Evolutionary conservation across 1,284 basidiomycete species (phyloP).

Genomic region (Athelia psychrophila): DNA sequence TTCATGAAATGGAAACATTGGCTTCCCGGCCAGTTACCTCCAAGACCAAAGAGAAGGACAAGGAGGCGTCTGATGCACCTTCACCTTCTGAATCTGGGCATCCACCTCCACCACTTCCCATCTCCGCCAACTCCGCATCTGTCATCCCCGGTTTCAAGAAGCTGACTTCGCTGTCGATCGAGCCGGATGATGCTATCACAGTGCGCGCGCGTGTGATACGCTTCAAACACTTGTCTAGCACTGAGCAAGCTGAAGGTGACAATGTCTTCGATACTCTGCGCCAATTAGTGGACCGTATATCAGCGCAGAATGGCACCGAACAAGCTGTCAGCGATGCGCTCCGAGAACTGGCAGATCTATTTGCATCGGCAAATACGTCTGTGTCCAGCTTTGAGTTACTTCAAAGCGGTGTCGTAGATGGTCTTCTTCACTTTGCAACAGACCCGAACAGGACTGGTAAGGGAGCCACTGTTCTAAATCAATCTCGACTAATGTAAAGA

Average conservation of each 20-base stretch:
- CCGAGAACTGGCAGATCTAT: slow-evolving; percentile 73
- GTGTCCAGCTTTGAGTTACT: slow-evolving; percentile 96
- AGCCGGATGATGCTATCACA: slow-evolving; percentile 90
- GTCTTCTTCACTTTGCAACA: slow-evolving; percentile 80
- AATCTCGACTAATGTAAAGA: slow-evolving; percentile 6
- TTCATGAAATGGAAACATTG: slow-evolving; percentile 84
- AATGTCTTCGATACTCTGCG: slow-evolving; percentile 66
- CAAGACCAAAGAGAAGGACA: slow-evolving; percentile 55
- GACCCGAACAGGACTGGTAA: slow-evolving; percentile 56
- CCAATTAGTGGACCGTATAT: slow-evolving; percentile 61
- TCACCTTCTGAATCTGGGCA: slow-evolving; percentile 33
- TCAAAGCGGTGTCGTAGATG: slow-evolving; percentile 91
- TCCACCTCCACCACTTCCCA: slow-evolving; percentile 27
- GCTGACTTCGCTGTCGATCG: slow-evolving; percentile 58
- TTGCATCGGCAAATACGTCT: slow-evolving; percentile 73
- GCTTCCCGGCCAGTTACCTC: slow-evolving; percentile 61
- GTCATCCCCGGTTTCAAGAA: slow-evolving; percentile 66
- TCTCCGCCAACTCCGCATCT: slow-evolving; percentile 32
- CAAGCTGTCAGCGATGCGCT: slow-evolving; percentile 65
- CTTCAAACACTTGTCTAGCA: slow-evolving; percentile 69
- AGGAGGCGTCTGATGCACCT: slow-evolving; percentile 40
- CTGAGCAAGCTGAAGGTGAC: slow-evolving; percentile 60
- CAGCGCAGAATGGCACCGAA: slow-evolving; percentile 54
- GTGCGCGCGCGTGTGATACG: slow-evolving; percentile 82
- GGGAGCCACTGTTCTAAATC: slow-evolving; percentile 17